phyloP scores from a whole-genome alignment of 2,329 filamentous ascomycete genomes.

The Myotisia sp. region DNA sequence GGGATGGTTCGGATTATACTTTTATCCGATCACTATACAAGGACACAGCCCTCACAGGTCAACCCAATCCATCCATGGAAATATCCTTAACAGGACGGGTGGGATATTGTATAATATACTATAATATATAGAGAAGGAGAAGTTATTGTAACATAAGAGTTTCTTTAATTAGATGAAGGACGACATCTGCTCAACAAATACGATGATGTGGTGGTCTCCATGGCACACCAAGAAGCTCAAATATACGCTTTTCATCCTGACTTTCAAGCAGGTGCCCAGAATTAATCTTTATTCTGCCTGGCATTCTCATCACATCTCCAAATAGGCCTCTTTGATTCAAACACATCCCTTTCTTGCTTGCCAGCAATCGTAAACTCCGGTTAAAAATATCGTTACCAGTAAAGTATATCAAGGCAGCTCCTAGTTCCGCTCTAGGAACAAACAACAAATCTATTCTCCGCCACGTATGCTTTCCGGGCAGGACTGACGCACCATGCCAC shows the following conservation, averaged over 20 bases:
- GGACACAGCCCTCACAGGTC: no score
- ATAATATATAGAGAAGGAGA: no score
- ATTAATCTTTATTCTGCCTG: constrained; percentile 44
- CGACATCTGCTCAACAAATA: no score
- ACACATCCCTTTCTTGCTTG: constrained; percentile 65
- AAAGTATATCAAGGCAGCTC: constrained; percentile 84
- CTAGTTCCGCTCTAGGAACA: constrained; percentile 64
- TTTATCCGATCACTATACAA: no score
- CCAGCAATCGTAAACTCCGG: constrained; percentile 64
- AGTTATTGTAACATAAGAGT: no score
- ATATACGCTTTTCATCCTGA: constrained; percentile 62
- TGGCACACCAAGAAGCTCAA: constrained; percentile 65
- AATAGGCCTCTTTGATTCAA: constrained; percentile 75
- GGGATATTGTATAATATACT: no score
- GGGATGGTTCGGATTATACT: no score
- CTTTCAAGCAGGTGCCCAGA: constrained; percentile 61
- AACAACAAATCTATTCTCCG: constrained; percentile 72
- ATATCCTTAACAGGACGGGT: no score
- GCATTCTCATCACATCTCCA: constrained; percentile 50
- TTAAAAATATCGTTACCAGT: constrained; percentile 95
- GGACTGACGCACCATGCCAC: constrained; percentile 74
- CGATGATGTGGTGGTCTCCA: constrained; percentile 67
- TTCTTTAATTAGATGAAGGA: no score
- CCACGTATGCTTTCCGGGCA: constrained; percentile 52
- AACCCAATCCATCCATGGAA: no score